Evolutionary conservation across 306 rosid genomes (phyloP).

Genomic region (Oemleria cerasiformis): DNA sequence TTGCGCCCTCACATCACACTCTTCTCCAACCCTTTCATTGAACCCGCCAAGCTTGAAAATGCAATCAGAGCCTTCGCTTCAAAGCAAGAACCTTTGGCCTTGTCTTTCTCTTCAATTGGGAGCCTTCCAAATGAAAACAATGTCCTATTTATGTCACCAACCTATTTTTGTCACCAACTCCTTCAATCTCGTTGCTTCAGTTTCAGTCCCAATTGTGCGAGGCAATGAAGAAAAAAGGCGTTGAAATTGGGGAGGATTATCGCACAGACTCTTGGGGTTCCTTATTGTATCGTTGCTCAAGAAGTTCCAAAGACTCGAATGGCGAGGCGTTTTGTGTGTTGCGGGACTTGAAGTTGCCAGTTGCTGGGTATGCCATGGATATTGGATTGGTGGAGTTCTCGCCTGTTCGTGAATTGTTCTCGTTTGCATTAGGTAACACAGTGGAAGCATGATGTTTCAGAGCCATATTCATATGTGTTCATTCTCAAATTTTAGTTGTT

Average conservation of each 20-base stretch:
- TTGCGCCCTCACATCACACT: slow-evolving; percentile 98
- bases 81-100: slow-evolving; percentile 63
- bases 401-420: slow-evolving; percentile 78
- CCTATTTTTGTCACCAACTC: slow-evolving; percentile 80
- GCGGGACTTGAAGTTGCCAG: slow-evolving; percentile 83
- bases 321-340: slow-evolving; percentile 72
- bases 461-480: slow-evolving; percentile 21
- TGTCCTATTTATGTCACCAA: too few species aligned
- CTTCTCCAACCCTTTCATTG: slow-evolving; percentile 56
- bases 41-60: slow-evolving; percentile 58
- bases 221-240: slow-evolving; percentile 63
- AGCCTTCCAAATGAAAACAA: slow-evolving; percentile 58
- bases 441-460: slow-evolving; percentile 41
- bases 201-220: slow-evolving; percentile 75
- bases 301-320: slow-evolving; percentile 64
- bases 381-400: slow-evolving; percentile 80
- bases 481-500: slow-evolving; percentile 20
- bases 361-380: slow-evolving; percentile 75
- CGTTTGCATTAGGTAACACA: slow-evolving; percentile 70
- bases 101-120: slow-evolving; percentile 68
- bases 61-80: slow-evolving; percentile 49
- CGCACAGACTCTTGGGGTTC: slow-evolving; percentile 75
- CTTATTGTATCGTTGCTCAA: slow-evolving; percentile 74
- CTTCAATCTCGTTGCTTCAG: slow-evolving; percentile 71
- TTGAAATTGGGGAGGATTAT: slow-evolving; percentile 53